Base-by-base conservation (phyloP, 805 yeast genomes). In the Priceomyces medius region DNA sequence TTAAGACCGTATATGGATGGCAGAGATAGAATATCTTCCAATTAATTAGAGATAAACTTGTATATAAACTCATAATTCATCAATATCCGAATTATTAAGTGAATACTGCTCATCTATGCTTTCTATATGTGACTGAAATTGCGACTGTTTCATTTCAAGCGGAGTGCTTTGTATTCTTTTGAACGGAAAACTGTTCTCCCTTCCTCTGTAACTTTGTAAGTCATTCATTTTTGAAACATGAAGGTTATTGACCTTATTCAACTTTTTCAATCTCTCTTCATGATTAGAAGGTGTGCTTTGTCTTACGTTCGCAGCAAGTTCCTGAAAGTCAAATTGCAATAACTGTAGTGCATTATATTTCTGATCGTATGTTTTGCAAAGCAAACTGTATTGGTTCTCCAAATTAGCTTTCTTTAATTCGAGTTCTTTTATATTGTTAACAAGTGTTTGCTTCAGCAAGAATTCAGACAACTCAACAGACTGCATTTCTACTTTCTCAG, bases 1-100 rank as follows among this genome's bases (percentile, higher is more conserved):
- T 68, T 90, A 38, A 73, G 80, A 46, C 76, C 77, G 7, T 88
- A 68, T 54, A 85, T 90, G 95, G 90, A 81, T 43, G 86, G 74
- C 31, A 76, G 71, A 48, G 71, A 66, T 13, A 45, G 46, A 17
- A 65, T 66, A 17, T 44, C 39, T 27, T 45, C 38, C 31, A 42
- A 55, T 41, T 34, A 42, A 36, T 16, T 39, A 39, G 20, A 38
- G 20, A 44, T 17, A 31, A 33, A 21, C 40, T 36, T 47, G 46
- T 42, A 44, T 43, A 47, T 32, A 42, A 33, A 26, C 12, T 29
- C 34, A 35, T 33, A 38, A 33, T n/a, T 40, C 38, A 20, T 42
- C 45, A 12, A 36, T 29, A 32, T 42, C 45, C 17, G 45, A 42
- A 37, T 54, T 52, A 35, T 51, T 49, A 3, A 37, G 19, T n/a